Conservation (phyloP, 2,329 filamentous ascomycete species). For the Immersiporthe knoxdaviesiana region DNA sequence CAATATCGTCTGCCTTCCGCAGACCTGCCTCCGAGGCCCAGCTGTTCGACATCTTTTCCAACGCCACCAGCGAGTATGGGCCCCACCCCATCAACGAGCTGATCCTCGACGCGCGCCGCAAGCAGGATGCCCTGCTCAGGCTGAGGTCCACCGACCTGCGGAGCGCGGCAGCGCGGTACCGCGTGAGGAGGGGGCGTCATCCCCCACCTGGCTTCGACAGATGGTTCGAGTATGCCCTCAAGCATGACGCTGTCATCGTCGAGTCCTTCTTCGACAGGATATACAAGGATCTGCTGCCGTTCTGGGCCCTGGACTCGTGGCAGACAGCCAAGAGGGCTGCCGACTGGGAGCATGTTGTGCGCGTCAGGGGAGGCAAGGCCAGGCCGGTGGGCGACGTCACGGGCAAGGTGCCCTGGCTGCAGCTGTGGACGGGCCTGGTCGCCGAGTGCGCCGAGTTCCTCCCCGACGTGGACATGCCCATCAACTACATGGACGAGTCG, state of each 20-base stretch:
- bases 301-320: slow-evolving; percentile 55
- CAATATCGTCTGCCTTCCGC: slow-evolving; percentile 25
- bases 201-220: slow-evolving; percentile 53
- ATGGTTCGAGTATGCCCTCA: slow-evolving; percentile 50
- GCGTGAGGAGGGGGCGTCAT: slow-evolving; percentile 50
- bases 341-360: slow-evolving; percentile 51
- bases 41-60: slow-evolving; percentile 28
- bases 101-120: slow-evolving; percentile 44
- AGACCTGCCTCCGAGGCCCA: slow-evolving; percentile 28
- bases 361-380: slow-evolving; percentile 51
- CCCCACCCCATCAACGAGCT: slow-evolving; percentile 51
- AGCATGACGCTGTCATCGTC: slow-evolving; percentile 47
- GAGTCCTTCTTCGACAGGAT: slow-evolving; percentile 58
- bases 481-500: slow-evolving; percentile 67
- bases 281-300: slow-evolving; percentile 55
- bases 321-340: slow-evolving; percentile 41
- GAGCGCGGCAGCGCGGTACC: slow-evolving; percentile 50
- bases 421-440: slow-evolving; percentile 55
- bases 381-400: slow-evolving; percentile 43
- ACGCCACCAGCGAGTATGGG: slow-evolving; percentile 18
- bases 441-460: slow-evolving; percentile 55
- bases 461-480: slow-evolving; percentile 68
- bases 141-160: slow-evolving; percentile 48
- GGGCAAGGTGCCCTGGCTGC: slow-evolving; percentile 48
- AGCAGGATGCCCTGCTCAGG: slow-evolving; percentile 44